Evolutionary conservation across 306 rosid genomes (phyloP).

Genomic region (Senna siamea): DNA sequence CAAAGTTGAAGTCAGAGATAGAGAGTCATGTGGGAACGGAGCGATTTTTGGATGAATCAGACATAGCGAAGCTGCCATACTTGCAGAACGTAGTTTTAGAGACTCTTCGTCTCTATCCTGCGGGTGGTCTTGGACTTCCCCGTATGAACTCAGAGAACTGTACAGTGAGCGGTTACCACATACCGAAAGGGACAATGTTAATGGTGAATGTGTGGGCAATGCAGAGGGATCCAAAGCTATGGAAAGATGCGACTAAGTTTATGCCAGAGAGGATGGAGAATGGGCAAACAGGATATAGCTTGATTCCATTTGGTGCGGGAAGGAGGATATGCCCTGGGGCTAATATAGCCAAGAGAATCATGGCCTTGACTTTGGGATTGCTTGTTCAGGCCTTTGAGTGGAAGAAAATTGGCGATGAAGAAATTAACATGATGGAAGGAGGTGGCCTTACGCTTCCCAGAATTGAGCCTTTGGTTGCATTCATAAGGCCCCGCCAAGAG

Average conservation of each 20-base stretch:
- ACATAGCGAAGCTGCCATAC: slow-evolving; percentile 39
- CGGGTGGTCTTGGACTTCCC: slow-evolving; percentile 29
- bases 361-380: slow-evolving; percentile 39
- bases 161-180: slow-evolving; percentile 27
- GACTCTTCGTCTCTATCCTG: slow-evolving; percentile 44
- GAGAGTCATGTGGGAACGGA: slow-evolving; percentile 24
- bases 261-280: slow-evolving; percentile 46
- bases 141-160: slow-evolving; percentile 40
- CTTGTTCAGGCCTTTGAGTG: slow-evolving; percentile 51
- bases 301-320: slow-evolving; percentile 41
- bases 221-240: slow-evolving; percentile 37
- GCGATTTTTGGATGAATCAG: slow-evolving; percentile 40
- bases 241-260: slow-evolving; percentile 36
- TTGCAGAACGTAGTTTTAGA: slow-evolving; percentile 34
- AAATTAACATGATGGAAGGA: slow-evolving; percentile 39
- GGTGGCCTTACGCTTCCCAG: slow-evolving; percentile 32
- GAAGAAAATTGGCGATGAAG: slow-evolving; percentile 30
- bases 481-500: slow-evolving; percentile 37
- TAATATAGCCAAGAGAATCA: neutral
- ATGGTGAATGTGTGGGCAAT: slow-evolving; percentile 45
- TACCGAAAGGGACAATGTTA: slow-evolving; percentile 46
- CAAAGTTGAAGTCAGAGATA: slow-evolving; percentile 36
- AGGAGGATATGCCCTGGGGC: slow-evolving; percentile 37
- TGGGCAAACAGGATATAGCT: neutral
- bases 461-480: slow-evolving; percentile 37